phyloP scores from a whole-genome alignment of 352 stramenopile genomes.

The Globisporangium cylindrosporum region DNA sequence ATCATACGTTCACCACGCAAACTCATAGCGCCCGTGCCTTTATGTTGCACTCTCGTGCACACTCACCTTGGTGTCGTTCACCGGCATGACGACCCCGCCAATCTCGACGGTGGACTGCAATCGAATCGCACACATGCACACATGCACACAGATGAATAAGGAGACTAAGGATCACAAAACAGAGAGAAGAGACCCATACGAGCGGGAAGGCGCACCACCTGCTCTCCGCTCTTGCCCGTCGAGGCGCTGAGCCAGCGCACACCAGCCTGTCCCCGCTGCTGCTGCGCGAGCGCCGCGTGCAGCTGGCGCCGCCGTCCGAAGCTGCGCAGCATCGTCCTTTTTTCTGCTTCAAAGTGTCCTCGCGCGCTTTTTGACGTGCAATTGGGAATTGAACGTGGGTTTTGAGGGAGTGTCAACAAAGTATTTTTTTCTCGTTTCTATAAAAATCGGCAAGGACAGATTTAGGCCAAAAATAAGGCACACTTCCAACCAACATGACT shows the following conservation, averaged over 20 bases:
- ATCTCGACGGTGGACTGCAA: conserved; percentile 48
- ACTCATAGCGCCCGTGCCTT: neutral
- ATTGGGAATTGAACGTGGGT: no score
- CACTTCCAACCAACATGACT: no score
- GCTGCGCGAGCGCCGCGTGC: conserved; percentile 1
- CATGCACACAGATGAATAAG: neutral
- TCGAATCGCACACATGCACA: neutral
- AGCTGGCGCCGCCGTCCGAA: conserved; percentile 9
- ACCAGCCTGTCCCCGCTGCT: neutral
- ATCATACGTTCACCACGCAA: no score
- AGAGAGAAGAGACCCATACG: neutral
- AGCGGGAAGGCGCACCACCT: neutral
- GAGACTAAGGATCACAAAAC: neutral
- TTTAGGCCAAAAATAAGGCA: no score
- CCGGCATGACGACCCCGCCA: conserved; percentile 44
- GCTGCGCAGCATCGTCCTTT: conserved; percentile 7
- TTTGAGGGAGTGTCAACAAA: no score
- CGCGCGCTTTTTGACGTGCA: no score
- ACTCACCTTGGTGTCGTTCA: conserved; percentile 29
- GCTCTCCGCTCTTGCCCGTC: neutral
- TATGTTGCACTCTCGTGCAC: neutral
- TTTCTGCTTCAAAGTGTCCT: no score
- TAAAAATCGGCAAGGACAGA: no score
- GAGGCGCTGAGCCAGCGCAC: conserved; percentile 9
- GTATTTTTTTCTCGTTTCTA: no score